Base-by-base conservation (phyloP, 371 early-diverging fungal genomes). In the Parasitella parasitica region DNA sequence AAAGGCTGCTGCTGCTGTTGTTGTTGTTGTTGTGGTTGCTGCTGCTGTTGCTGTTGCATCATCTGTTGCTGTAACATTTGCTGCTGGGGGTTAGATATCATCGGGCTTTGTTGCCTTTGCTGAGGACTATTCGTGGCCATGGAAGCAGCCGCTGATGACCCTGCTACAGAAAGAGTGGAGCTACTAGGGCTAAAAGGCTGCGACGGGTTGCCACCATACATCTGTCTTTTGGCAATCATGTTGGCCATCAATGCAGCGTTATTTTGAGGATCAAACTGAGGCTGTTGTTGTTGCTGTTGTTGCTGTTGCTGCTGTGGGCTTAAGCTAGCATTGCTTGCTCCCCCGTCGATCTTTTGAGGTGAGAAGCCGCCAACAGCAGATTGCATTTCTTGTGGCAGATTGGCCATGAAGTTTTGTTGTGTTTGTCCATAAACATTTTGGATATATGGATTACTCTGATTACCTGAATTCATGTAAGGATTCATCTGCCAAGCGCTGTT, bases 341-440 rank as follows among this genome's bases (percentile, higher is more conserved):
- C 37, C 4, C 57, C 41, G 22, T 54, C 49, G 20, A 46, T 50
- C 22, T 66, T 66, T 35, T 48, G 60, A 32, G 54, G 55, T 9
- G 46, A 41, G 36, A 56, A 66, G 9, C 57, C 48, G 9, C 41
- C 57, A 13, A 39, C 59, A 3, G 57, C 20, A 54, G 60, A 64
- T 13, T 43, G 57, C 59, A 75, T 61, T 41, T 74, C 77, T 16
- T 70, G 68, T 35, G 77, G 75, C 16, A 77, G 15, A 49, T 63
- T 66, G 13, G 73, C 39, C 67, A 75, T 66, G 41, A 72, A 64
- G 32, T 70, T 67, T 46, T 63, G 74, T 1, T 59, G 58, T 48
- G n/a, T n/a, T n/a, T 58, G 59, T 28, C 57, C 62, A 63, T 70
- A 69, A 20, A 34, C 41, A 39, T 57, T 66, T 38, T 64, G 72